Evolutionary conservation across 2,329 filamentous ascomycete species (phyloP).

Genomic region (Albifimbria verrucaria): DNA sequence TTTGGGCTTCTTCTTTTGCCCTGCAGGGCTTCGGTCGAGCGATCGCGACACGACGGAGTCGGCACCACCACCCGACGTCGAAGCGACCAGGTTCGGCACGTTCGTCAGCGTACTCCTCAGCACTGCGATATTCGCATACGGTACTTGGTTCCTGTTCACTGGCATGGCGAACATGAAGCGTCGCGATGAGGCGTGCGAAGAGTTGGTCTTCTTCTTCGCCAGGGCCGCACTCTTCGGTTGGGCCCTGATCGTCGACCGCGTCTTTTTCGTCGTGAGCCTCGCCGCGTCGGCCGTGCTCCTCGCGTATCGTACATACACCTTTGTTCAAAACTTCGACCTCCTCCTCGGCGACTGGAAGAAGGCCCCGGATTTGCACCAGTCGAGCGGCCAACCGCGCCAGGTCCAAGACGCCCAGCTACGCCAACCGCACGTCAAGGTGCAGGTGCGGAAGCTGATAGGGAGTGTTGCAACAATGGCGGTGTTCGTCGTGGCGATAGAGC

Average conservation of each 20-base stretch:
- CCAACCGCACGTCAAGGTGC: not conserved
- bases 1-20: not conserved
- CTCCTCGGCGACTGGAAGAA: no score
- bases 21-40: not conserved
- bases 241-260: not conserved
- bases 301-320: not conserved
- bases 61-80: not conserved
- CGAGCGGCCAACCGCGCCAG: not conserved
- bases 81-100: not conserved
- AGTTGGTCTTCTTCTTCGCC: constrained; percentile 2
- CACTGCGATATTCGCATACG: not conserved
- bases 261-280: not conserved
- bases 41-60: not conserved
- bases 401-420: not conserved
- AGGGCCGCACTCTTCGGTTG: not conserved
- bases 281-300: not conserved
- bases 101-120: not conserved
- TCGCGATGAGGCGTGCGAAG: not conserved
- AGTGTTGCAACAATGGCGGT: not conserved
- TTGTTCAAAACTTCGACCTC: not conserved
- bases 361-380: no score
- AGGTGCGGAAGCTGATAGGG: not conserved
- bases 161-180: not conserved
- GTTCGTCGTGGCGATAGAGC: not conserved
- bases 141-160: not conserved